Base-by-base conservation (phyloP, 129 eudicot species). In the Arctium minus region DNA sequence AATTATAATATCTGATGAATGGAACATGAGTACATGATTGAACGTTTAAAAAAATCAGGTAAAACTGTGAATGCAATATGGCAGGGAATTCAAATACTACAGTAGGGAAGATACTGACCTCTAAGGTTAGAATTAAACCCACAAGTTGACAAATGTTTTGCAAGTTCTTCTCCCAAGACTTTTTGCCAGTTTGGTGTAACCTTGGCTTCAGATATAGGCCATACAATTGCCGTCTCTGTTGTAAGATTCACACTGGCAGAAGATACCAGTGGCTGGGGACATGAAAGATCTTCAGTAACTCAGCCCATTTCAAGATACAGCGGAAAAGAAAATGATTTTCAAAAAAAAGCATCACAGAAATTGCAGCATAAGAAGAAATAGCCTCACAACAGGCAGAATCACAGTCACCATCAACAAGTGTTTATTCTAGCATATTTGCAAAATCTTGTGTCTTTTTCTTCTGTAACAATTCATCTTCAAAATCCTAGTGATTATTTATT, bases 161-260 rank as follows among this genome's bases (percentile, higher is more conserved):
- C 99, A 68, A 96, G 97, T 79, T 86, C 93, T 84, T 90, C 97
- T 85, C 99, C 99, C 37, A 96, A 79, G 8, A 80, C 88, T 84
- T 85, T 90, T 82, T 86, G 90, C 99, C 98, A 93, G 88, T 92
- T 87, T 31, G 97, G 93, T 72, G 85, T 84, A 85, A 35, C 88
- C 87, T 88, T 96, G 81, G 98, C 99, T 87, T 96, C 98, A 77
- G 94, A 86, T 62, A 86, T 88, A 53, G 97, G 99, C 99, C 99
- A 93, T 65, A 96, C 90, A 68, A 93, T 87, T 84, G 99, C 98
- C 80, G 99, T 93, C 90, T 96, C 98, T 3, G 99, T 96, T 65
- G 98, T 89, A 75, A 93, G 98, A 88, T 96, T 90, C 76, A 93
- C 99, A 77, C 86, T 96, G 18, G 99, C 99, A 78, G 97, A 89